Conservation (phyloP, 169 alveolate species). For the Plasmodium cynomolgi region DNA sequence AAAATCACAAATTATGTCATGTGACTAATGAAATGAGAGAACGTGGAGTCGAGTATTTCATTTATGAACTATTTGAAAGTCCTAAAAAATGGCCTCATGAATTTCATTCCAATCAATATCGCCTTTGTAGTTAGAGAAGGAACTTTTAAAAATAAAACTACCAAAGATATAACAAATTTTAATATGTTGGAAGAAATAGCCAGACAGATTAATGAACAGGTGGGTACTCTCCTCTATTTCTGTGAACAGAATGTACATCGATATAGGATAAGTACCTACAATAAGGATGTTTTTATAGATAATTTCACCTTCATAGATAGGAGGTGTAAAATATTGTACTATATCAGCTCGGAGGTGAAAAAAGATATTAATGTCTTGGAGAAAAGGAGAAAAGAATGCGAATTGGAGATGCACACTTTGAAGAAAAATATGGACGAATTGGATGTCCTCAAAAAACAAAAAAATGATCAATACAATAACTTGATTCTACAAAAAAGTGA, state of each 20-base stretch:
- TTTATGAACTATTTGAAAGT: conserved; percentile 78
- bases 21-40: conserved; percentile 77
- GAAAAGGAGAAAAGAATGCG: conserved; percentile 30
- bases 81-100: conserved; percentile 64
- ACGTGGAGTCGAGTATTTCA: conserved; percentile 78
- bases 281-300: conserved; percentile 24
- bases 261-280: conserved; percentile 28
- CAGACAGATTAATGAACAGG: conserved; percentile 76
- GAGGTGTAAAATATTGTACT: conserved; percentile 26
- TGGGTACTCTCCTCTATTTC: conserved; percentile 56
- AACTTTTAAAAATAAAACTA: conserved; percentile 14
- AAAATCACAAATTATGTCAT: conserved; percentile 59
- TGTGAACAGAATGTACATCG: conserved; percentile 38
- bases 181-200: conserved; percentile 80
- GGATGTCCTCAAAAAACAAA: conserved; percentile 41
- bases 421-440: neutral
- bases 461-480: conserved; percentile 76
- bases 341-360: conserved; percentile 20
- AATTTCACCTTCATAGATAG: conserved; percentile 19
- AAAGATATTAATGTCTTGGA: conserved; percentile 2
- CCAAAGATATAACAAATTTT: conserved; percentile 52
- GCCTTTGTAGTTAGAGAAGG: conserved; percentile 73
- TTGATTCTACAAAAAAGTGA: conserved; percentile 56
- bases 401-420: conserved; percentile 41
- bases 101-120: conserved; percentile 60